Evolutionary conservation across 352 stramenopile genomes (phyloP), one percentile per base, ranked within the genome.

Genomic region (Phytophthora palmivora): DNA sequence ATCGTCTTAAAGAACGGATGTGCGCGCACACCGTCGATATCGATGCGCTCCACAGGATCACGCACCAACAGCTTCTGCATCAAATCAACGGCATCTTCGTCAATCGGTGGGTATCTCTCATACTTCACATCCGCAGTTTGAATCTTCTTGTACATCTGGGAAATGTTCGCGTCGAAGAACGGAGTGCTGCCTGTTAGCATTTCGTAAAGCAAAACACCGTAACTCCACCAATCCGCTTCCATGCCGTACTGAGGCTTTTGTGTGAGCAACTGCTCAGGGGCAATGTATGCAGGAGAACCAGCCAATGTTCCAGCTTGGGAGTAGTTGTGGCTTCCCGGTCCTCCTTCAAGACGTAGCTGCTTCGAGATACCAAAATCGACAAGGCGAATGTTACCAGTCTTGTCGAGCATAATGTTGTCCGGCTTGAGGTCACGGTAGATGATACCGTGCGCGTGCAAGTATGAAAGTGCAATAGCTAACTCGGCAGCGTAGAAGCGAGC

Each of bases 321-420:
- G 19, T 86, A 92, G 42, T 87, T 68, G 30, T 81, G 71, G 47
- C 61, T 72, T 11, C 68, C 68, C 1, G 68, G 64, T 26, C 44
- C 68, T 14, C 69, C 69, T 56, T 77, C 43, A 15, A 77, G 43
- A 14, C 67, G 76, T 18, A 96, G 67, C 50, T 95, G 83, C 72
- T 97, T 97, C 15, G 87, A 96, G 42, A 96, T 93, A 30, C 89
- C 89, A 54, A 97, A 96, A 61, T 97, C 89, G 36, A 95, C 87
- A n/a, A 97, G 69, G 4, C 85, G 84, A 55, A 96, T 93, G 65
- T 96, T 89, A 11, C 89, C 89, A 8, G 74, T 84, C 58, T 89
- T 82, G 67, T 96, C 89, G 6, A 97, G 75, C 87, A 97, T 93
- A 45, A 96, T 91, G 60, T 96, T 96, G 64, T 95, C 88, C 0